Conservation (phyloP, 2,329 filamentous ascomycete species). For the Thielaviopsis populi region DNA sequence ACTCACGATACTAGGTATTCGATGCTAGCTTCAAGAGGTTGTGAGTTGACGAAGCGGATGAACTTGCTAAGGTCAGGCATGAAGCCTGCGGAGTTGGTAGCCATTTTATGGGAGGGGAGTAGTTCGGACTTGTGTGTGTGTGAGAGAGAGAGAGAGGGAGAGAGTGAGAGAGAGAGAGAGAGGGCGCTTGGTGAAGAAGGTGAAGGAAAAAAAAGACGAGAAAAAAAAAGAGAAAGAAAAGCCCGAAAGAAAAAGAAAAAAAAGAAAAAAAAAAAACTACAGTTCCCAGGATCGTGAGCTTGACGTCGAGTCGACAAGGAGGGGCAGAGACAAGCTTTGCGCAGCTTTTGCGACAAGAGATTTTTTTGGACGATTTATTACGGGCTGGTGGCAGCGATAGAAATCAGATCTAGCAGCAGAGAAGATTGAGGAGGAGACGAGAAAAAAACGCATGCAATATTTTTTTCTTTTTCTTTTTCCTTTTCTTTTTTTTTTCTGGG, state of each 20-base stretch:
- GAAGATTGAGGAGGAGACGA: background rate
- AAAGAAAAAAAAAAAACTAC: background rate
- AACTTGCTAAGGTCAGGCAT: slow-evolving; percentile 66
- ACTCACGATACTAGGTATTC: slow-evolving; percentile 70
- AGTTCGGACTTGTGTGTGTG: background rate
- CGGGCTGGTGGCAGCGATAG: background rate
- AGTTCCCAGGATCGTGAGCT: background rate
- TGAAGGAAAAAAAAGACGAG: too few species aligned
- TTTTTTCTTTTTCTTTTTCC: too few species aligned
- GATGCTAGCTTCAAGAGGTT: slow-evolving; percentile 64
- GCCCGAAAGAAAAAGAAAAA: too few species aligned
- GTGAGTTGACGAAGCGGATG: slow-evolving; percentile 61
- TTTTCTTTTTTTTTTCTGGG: too few species aligned
- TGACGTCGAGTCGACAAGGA: background rate
- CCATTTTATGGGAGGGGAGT: background rate
- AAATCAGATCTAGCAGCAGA: background rate
- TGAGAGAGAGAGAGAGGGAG: too few species aligned
- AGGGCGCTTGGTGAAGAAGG: background rate
- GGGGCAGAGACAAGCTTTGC: background rate
- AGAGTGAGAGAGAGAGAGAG: too few species aligned
- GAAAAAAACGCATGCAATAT: background rate
- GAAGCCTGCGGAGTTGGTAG: slow-evolving; percentile 18
- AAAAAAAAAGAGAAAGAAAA: too few species aligned
- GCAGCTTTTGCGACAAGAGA: background rate
- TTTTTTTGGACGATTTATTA: background rate